Base-by-base conservation (phyloP, 257 asterid species). In the Solanum etuberosum region DNA sequence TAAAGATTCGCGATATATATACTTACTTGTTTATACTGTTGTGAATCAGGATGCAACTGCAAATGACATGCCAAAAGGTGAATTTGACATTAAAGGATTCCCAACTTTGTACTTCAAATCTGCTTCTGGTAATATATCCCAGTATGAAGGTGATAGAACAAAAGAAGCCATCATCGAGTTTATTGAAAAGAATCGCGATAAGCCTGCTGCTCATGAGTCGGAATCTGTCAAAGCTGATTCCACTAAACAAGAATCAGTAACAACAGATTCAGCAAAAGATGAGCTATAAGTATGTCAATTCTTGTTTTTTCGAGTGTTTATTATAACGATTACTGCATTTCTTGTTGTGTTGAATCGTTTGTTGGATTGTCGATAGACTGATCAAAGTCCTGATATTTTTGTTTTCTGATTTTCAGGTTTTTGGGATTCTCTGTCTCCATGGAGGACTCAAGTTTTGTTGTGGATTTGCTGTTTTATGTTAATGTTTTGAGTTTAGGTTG, bases 41-140 rank as follows among this genome's bases (percentile, higher is more conserved):
- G 11, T 20, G 14, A 65, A 67, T 48, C 86, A 94, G 98, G 98
- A 95, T 84, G 98, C 97, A 25, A 94, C 96, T 27, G 93, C 91
- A 78, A 95, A 95, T 67, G 98, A 94, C 78, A 92, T 95, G 38
- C 97, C 98, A 20, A 86, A 88, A 12, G 93, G 86, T 51, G 59
- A 80, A 84, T 95, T 95, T 9, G 95, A 93, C 2, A 94, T 95
- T 77, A 87, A 91, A 89, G 98, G 97, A 40, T 92, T 88, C 92
- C 98, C 98, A 15, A 94, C 98, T 1, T 3, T 95, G 74, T 95
- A 93, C 95, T 95, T 94, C 92, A 93, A 91, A 89, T 92, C 98
- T 31, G 91, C 98, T 67, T 87, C 88, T 10, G 98, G 98, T 5
- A 89, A 87, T 80, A 42, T 93, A 90, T 48, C 73, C 20, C 89